Conservation (phyloP, 2,329 filamentous ascomycete species). For the Sarocladiaceae sp. region DNA sequence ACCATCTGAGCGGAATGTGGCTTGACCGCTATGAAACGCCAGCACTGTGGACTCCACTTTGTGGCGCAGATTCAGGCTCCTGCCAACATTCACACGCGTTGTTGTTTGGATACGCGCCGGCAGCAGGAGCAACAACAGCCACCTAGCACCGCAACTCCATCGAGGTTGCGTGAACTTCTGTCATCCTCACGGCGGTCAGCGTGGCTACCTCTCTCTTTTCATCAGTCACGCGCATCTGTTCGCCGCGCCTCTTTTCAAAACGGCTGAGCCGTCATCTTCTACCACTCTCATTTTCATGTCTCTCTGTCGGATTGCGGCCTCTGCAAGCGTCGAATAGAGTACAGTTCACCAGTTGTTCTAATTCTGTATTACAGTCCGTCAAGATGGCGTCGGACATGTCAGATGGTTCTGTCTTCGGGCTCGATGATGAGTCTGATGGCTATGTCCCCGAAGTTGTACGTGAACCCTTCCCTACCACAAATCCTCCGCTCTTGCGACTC, state of each 20-base stretch:
- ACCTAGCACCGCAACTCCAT: background rate
- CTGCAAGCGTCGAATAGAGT: conserved; percentile 14
- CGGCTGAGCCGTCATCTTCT: conserved; percentile 14
- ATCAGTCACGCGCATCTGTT: conserved; percentile 12
- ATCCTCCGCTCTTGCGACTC: too few species aligned
- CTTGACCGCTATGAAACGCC: background rate
- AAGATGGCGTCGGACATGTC: conserved; percentile 52
- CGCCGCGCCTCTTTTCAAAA: conserved; percentile 16
- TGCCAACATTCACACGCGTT: conserved; percentile 1
- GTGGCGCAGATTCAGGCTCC: background rate
- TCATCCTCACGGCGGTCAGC: conserved; percentile 12
- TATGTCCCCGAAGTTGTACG: conserved; percentile 34
- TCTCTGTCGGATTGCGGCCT: conserved; percentile 14
- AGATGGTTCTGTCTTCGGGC: conserved; percentile 42
- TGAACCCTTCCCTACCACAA: conserved; percentile 8
- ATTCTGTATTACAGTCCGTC: conserved; percentile 14
- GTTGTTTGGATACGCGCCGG: conserved; percentile 8
- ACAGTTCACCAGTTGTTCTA: background rate
- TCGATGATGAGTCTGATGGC: conserved; percentile 35
- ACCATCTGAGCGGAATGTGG: background rate
- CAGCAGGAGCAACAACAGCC: background rate
- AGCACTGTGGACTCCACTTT: conserved; percentile 1
- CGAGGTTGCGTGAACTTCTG: background rate
- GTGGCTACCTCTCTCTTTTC: conserved; percentile 20
- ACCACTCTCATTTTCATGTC: conserved; percentile 17